A percentile compares a stretch with the other conserved stretches of the same genome.
Conservation (phyloP, 208 protist species). For the Trypanosoma grayi region DNA sequence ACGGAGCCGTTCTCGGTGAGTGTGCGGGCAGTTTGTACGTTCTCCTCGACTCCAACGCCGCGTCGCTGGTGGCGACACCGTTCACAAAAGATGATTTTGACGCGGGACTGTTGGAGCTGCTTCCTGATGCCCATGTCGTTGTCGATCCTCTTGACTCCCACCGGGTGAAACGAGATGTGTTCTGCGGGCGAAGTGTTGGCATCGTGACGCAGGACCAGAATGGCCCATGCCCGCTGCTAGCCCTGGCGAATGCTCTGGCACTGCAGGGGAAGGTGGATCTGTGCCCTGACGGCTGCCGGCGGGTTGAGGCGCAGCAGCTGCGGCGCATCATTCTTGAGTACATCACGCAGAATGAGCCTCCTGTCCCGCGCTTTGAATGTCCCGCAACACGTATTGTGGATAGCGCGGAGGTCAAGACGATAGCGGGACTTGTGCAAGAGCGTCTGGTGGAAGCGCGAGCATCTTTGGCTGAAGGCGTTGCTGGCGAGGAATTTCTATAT, state of each 20-base stretch:
- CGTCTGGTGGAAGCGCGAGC: background rate
- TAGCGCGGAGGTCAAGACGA: constrained; percentile 13
- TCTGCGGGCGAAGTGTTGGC: constrained; percentile 18
- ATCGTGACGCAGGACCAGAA: constrained; percentile 37
- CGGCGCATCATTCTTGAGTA: constrained; percentile 13
- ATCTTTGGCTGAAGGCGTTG: constrained; percentile 3
- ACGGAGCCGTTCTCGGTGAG: constrained; percentile 16
- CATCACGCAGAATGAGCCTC: constrained; percentile 8
- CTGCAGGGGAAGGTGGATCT: constrained; percentile 23
- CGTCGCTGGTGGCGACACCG: constrained; percentile 15
- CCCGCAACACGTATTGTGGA: constrained; percentile 14
- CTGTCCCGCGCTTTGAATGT: constrained; percentile 11
- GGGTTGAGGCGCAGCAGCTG: constrained; percentile 18
- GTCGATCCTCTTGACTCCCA: constrained; percentile 21
- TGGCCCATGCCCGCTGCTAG: constrained; percentile 45
- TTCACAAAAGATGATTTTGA: constrained; percentile 24
- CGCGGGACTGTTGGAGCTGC: background rate
- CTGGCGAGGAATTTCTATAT: constrained; percentile 17
- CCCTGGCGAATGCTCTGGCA: constrained; percentile 38
- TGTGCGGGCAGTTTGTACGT: constrained; percentile 16
- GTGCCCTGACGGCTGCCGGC: constrained; percentile 3
- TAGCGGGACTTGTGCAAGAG: constrained; percentile 18
- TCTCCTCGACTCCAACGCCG: constrained; percentile 21
- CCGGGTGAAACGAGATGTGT: constrained; percentile 31
- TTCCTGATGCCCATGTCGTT: constrained; percentile 3